These are phyloP conservation scores for Exutisphaerella laricina DNA, from an alignment of 2,329 filamentous ascomycete species.

Conservation along the genomic window DNA sequence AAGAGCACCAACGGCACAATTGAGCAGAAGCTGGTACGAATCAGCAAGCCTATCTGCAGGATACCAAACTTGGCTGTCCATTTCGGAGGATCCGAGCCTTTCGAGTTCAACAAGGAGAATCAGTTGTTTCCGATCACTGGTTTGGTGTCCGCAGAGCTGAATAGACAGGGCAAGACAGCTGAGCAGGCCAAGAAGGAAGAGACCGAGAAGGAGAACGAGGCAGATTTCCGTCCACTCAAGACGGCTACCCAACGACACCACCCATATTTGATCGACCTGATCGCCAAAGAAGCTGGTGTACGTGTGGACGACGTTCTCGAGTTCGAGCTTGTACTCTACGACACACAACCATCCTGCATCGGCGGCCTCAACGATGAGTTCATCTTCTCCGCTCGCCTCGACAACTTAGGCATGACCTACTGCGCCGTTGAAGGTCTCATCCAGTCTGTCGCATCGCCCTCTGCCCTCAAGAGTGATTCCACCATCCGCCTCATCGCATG, in stretches of 20 bases:
- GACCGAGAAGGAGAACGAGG: constrained; percentile 34
- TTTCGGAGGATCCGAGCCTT: constrained; percentile 76
- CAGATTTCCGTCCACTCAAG: constrained; percentile 67
- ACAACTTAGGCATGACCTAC: constrained; percentile 96
- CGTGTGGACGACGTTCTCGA: constrained; percentile 70
- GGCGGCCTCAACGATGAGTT: constrained; percentile 91
- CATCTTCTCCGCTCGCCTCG: constrained; percentile 89
- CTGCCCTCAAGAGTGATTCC: constrained; percentile 66
- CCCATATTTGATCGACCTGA: constrained; percentile 75
- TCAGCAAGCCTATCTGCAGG: constrained; percentile 82
- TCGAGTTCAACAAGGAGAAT: constrained; percentile 94
- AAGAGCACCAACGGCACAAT: constrained; percentile 64
- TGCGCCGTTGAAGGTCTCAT: constrained; percentile 84
- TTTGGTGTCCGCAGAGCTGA: constrained; percentile 79
- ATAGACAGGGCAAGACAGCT: constrained; percentile 58
- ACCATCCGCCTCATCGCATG: constrained; percentile 87
- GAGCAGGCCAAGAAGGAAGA: constrained; percentile 44
- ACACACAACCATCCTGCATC: constrained; percentile 84
- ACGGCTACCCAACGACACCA: constrained; percentile 79
- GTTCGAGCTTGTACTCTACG: constrained; percentile 95
- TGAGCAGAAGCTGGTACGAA: constrained; percentile 78
- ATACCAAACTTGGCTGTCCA: constrained; percentile 95
- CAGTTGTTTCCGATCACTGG: constrained; percentile 93
- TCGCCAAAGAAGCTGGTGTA: constrained; percentile 72
- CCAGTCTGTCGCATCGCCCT: constrained; percentile 60